A percentile compares a stretch with the other conserved stretches of the same genome.
phyloP scores from a whole-genome alignment of 2,329 filamentous ascomycete species.

The Hypoxylon sp. region DNA sequence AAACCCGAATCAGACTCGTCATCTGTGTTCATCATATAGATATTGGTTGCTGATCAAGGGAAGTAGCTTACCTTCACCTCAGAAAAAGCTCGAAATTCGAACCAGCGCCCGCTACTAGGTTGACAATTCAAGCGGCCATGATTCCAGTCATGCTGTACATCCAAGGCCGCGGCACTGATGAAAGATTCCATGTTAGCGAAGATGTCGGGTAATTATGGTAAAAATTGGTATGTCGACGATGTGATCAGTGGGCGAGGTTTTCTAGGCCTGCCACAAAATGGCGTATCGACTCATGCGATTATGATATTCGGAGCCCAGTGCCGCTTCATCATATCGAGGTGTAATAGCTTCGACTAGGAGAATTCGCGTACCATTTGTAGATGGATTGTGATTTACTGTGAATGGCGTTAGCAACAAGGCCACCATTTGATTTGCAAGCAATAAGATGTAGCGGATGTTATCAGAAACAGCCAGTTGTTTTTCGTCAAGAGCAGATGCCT shows the following conservation, averaged over 20 bases:
- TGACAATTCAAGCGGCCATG: neutral
- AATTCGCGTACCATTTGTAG: conserved; percentile 52
- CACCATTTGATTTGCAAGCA: conserved; percentile 43
- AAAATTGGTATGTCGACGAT: conserved; percentile 27
- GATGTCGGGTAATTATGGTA: neutral
- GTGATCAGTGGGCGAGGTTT: conserved; percentile 98
- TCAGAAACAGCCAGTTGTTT: conserved; percentile 89
- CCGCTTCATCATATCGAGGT: conserved; percentile 82
- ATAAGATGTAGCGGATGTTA: conserved; percentile 53
- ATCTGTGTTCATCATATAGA: conserved; percentile 70
- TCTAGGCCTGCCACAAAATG: conserved; percentile 98
- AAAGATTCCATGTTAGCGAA: conserved; percentile 27
- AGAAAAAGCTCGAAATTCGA: neutral
- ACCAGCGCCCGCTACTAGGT: neutral
- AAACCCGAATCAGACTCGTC: conserved; percentile 76
- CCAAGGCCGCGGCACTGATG: conserved; percentile 3
- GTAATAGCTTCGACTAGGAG: conserved; percentile 40
- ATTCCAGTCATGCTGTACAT: neutral
- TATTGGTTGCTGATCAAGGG: conserved; percentile 42
- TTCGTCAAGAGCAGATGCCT: conserved; percentile 81
- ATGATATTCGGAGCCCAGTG: conserved; percentile 90
- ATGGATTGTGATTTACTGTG: conserved; percentile 11
- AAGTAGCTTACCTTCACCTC: conserved; percentile 31
- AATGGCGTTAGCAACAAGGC: conserved; percentile 20
- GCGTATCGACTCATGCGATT: conserved; percentile 83